Conservation (phyloP, 73 alveolate species). For the Paramecium octaurelia region DNA sequence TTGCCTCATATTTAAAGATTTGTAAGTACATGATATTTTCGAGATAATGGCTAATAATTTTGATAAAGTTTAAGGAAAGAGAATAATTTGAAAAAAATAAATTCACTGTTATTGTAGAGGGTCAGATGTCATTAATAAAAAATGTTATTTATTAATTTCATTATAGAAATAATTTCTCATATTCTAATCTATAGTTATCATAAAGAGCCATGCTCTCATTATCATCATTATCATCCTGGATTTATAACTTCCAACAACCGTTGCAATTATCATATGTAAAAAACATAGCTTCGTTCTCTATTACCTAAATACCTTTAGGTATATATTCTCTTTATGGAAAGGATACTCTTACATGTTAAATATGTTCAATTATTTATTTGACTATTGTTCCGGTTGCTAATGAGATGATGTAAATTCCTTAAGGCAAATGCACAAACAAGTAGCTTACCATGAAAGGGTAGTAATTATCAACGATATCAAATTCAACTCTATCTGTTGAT, state of each 20-base stretch:
- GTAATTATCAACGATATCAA: slow-evolving; percentile 31
- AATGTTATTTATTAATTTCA: background rate
- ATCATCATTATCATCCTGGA: slow-evolving; percentile 23
- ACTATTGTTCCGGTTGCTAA: slow-evolving; percentile 11
- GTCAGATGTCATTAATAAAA: background rate
- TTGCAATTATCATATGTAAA: background rate
- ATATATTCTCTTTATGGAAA: background rate
- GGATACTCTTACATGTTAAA: background rate
- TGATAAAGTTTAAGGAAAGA: background rate
- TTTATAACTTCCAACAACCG: slow-evolving; percentile 6
- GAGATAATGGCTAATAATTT: background rate
- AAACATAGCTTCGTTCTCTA: slow-evolving; percentile 20
- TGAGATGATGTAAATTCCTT: background rate
- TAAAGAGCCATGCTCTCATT: background rate
- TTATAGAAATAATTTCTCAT: slow-evolving; percentile 29
- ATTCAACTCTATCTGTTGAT: background rate
- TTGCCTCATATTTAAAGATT: background rate
- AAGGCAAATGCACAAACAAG: background rate
- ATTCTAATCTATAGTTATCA: background rate
- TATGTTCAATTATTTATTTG: background rate
- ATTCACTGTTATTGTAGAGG: background rate
- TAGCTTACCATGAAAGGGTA: slow-evolving; percentile 38
- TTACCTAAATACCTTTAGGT: slow-evolving; percentile 25
- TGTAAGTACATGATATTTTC: background rate
- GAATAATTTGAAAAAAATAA: too few species aligned